Base-by-base conservation (phyloP, 2,329 filamentous ascomycete species). In the Diplodia intermedia region DNA sequence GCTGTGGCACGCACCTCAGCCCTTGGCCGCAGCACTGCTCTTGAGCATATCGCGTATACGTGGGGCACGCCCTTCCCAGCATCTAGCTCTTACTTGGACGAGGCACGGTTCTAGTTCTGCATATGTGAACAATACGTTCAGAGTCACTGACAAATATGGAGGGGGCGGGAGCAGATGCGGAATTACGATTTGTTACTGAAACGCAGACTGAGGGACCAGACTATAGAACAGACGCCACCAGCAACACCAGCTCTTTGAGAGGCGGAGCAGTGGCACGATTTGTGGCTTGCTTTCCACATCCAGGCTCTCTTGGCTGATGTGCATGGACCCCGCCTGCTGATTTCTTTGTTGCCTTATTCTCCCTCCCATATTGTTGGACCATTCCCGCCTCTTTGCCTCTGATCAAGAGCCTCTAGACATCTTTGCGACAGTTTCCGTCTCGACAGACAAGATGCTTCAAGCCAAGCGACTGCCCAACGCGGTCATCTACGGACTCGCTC, bases 321-420 rank as follows among this genome's bases (percentile, higher is more conserved):
- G 49, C 20, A 20, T 38, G 18, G 40, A 38, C 36, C 33, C 49
- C 50, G 50, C 26, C 50, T 47, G 38, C 50, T 23, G 62, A 55
- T 55, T 54, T 50, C 43, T 65, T 65, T 54, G 49, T 65, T 65
- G 50, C 20, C 50, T 54, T 65, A 40, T 65, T 40, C 36, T n/a
- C 15, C 18, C 31, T 36, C 50, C 26, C 62, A 65, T 65, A 55
- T 65, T 33, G 52, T 26, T 26, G 38, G 50, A 36, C 23, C 62
- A 8, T 54, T 20, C 50, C 62, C 62, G 43, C 50, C 33, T 43
- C n/a, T 31, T 47, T 36, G 20, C 33, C n/a, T 53, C n/a, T 31
- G 20, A 15, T 43, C 33, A 11, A 54, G 49, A 65, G 50, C 23
- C 52, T 43, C 33, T 40, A 38, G 50, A 52, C 36, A 20, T 63